These are phyloP conservation scores for Pyracantha coccinea DNA, from an alignment of 331 rosid species.

Conservation along the genomic window DNA sequence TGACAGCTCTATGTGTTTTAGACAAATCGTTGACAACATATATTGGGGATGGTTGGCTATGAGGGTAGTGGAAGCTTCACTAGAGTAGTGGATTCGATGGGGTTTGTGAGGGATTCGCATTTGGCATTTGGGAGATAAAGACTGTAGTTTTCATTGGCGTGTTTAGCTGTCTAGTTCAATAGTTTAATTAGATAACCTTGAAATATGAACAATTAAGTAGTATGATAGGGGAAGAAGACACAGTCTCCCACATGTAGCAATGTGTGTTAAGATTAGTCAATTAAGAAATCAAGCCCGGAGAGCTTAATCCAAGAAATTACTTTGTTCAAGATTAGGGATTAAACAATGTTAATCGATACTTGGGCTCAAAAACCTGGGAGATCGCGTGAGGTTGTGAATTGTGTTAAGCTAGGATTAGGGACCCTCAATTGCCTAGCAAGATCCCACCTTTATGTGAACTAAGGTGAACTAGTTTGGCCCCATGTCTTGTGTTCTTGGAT, in stretches of 20 bases:
- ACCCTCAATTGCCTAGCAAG: conserved; percentile 39
- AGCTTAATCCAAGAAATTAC: conserved; percentile 30
- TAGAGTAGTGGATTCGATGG: conserved; percentile 17
- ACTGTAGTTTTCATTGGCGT: not conserved
- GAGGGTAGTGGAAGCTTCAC: conserved; percentile 40
- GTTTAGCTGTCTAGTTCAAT: conserved; percentile 10
- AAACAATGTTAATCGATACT: conserved; percentile 8
- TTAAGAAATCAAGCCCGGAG: conserved; percentile 16
- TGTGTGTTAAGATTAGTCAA: conserved; percentile 35
- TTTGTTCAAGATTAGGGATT: conserved; percentile 15
- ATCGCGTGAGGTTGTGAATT: conserved; percentile 17
- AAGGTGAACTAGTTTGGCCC: not conserved
- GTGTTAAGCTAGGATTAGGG: conserved; percentile 23
- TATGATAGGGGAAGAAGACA: conserved; percentile 32
- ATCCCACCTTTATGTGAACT: conserved; percentile 33
- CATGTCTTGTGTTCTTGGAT: not conserved
- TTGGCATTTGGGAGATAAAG: not conserved
- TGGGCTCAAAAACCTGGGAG: conserved; percentile 14
- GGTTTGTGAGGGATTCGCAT: conserved; percentile 17
- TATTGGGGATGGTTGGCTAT: conserved; percentile 17
- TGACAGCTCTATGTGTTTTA: conserved; percentile 19
- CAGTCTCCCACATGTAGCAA: conserved; percentile 57
- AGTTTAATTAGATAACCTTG: conserved; percentile 17
- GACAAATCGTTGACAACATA: conserved; percentile 28
- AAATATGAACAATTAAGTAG: conserved; percentile 20